Evolutionary conservation across 371 early-diverging fungal genomes (phyloP).

Genomic region (Rhizopus sp.): DNA sequence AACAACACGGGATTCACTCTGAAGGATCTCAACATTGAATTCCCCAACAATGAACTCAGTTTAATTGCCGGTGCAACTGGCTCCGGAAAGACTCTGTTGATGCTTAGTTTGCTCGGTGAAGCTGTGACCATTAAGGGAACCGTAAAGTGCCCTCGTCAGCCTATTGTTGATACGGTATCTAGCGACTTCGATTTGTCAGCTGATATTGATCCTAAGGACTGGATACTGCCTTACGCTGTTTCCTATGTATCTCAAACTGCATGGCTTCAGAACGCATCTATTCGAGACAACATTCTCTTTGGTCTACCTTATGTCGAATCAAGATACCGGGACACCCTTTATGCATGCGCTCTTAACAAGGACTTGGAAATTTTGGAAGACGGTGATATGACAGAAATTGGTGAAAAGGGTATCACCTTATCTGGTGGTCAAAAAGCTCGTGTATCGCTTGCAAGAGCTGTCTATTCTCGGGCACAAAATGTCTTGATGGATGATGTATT

Average conservation of each 20-base stretch:
- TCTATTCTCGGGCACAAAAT: constrained; percentile 73
- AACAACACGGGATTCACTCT: constrained; percentile 35
- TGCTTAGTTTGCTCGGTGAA: constrained; percentile 64
- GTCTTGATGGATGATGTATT: constrained; percentile 86
- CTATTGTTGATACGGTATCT: constrained; percentile 7
- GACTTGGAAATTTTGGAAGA: constrained; percentile 65
- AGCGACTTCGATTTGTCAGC: background rate
- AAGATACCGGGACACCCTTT: constrained; percentile 60
- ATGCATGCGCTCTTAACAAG: constrained; percentile 58
- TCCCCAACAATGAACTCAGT: constrained; percentile 56
- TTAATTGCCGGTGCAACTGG: constrained; percentile 69
- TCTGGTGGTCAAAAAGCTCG: constrained; percentile 83
- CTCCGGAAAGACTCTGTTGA: constrained; percentile 63
- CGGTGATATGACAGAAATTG: constrained; percentile 93
- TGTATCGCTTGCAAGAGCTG: constrained; percentile 82
- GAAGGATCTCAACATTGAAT: constrained; percentile 43
- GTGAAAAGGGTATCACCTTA: constrained; percentile 82
- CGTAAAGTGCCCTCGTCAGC: constrained; percentile 19
- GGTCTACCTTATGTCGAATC: constrained; percentile 46
- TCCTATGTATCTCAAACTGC: constrained; percentile 52
- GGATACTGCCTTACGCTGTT: constrained; percentile 23
- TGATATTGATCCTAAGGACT: constrained; percentile 13
- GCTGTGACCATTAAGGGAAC: constrained; percentile 12
- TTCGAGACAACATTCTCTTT: constrained; percentile 66
- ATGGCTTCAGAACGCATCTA: constrained; percentile 86